Evolutionary conservation across 352 stramenopile genomes (phyloP).

Genomic region (Saprolegnia diclina): DNA sequence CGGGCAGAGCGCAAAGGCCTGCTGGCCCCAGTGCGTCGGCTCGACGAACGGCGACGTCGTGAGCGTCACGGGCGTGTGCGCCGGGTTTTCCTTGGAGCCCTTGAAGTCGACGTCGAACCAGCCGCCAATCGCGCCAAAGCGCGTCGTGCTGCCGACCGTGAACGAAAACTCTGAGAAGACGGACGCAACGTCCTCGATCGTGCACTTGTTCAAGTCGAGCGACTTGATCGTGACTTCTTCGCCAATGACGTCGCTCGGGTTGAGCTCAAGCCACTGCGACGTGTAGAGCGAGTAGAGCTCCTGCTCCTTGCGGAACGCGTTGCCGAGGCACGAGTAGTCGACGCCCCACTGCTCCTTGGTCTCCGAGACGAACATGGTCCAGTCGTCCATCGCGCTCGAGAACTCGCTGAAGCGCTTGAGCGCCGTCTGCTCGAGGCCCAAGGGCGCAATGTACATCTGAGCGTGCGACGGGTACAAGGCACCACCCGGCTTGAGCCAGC

Average conservation of each 20-base stretch:
- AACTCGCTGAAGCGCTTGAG: slow-evolving; percentile 83
- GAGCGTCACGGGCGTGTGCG: slow-evolving; percentile 75
- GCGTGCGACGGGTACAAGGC: slow-evolving; percentile 98
- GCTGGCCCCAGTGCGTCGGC: slow-evolving; percentile 84
- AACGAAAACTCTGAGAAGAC: slow-evolving; percentile 68
- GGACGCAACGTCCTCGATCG: slow-evolving; percentile 75
- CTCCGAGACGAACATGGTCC: slow-evolving; percentile 82
- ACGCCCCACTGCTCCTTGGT: slow-evolving; percentile 95
- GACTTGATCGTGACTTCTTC: slow-evolving; percentile 74
- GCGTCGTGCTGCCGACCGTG: slow-evolving; percentile 79
- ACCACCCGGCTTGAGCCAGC: slow-evolving; percentile 94
- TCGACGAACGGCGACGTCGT: slow-evolving; percentile 88
- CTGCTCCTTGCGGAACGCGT: slow-evolving; percentile 82
- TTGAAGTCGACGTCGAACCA: slow-evolving; percentile 99
- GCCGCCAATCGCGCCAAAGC: slow-evolving; percentile 92
- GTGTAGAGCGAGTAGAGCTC: slow-evolving; percentile 84
- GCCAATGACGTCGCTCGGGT: slow-evolving; percentile 67
- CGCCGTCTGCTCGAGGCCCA: slow-evolving; percentile 91
- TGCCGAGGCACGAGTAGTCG: slow-evolving; percentile 92
- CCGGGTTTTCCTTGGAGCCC: slow-evolving; percentile 74
- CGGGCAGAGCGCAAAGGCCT: slow-evolving; percentile 80
- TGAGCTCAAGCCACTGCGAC: slow-evolving; percentile 78
- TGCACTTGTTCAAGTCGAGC: slow-evolving; percentile 82
- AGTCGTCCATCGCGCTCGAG: slow-evolving; percentile 78
- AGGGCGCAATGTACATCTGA: slow-evolving; percentile 97